These are phyloP conservation scores for Cyclanthera cordifolia DNA, from an alignment of 306 rosid genomes.

Conservation along the genomic window DNA sequence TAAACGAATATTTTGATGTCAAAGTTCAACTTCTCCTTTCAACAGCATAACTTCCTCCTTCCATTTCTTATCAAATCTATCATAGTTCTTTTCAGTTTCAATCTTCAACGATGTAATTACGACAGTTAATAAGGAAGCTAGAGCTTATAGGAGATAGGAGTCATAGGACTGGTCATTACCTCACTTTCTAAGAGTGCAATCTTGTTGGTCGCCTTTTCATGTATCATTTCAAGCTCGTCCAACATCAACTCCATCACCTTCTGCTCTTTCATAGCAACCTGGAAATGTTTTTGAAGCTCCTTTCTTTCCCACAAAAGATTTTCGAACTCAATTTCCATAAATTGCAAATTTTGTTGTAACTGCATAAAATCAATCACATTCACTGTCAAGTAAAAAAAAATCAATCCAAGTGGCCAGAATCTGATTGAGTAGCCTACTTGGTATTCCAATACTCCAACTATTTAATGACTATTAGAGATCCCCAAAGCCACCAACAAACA, in stretches of 20 bases:
- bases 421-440: not conserved
- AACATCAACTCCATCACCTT: slow-evolving; percentile 52
- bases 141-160: not conserved
- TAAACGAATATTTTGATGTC: not conserved
- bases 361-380: slow-evolving; percentile 19
- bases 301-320: slow-evolving; percentile 40
- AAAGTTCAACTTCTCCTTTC: not conserved
- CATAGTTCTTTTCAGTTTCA: not conserved
- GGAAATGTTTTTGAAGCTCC: slow-evolving; percentile 41
- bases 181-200: slow-evolving; percentile 45
- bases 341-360: slow-evolving; percentile 37
- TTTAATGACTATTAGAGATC: not conserved
- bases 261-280: slow-evolving; percentile 42
- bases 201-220: slow-evolving; percentile 49
- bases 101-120: not conserved
- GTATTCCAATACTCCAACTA: not conserved
- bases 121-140: not conserved
- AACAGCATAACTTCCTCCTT: not conserved
- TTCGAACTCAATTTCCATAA: slow-evolving; percentile 42
- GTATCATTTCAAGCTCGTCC: slow-evolving; percentile 61
- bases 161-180: slow-evolving; percentile 24
- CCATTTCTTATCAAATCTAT: not conserved
- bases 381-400: not conserved
- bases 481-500: not conserved
- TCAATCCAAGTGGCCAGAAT: not conserved